Base-by-base conservation (phyloP, 306 rosid species). In the Macrotyloma uniflorum region DNA sequence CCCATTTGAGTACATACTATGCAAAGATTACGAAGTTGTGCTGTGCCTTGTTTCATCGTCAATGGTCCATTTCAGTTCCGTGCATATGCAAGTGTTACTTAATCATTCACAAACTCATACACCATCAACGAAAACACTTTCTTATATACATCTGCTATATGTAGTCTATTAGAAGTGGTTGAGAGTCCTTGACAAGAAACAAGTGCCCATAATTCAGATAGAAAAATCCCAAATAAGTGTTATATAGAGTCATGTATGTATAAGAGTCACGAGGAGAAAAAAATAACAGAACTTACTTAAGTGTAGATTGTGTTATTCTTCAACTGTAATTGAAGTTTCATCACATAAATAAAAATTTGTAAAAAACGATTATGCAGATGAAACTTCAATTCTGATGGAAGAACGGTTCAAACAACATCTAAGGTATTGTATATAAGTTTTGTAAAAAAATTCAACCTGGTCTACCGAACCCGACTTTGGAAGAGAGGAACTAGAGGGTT, bases 361-460 rank as follows among this genome's bases (percentile, higher is more conserved):
- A 23, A 3, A 12, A 57, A 24, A 12, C 0, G 5, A 23, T 12
- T 57, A 24, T 57, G 4, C 18, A 14, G 5, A 9, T 28, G 40
- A 59, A 30, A 26, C 16, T 57, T 28, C 18, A 24, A 54, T 24
- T 23, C 9, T 11, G 14, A 11, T 22, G 26, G 15, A 22, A 20
- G 12, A 20, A 20, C 6, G 4, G 15, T 20, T 20, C 13, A 53
- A 20, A 9, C 28, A 53, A 19, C 30, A 54, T 12, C 2, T 1
- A 55, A 55, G 33, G 3, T 10, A 20, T 3, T 7, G 24, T 23
- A 55, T 23, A 4, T 11, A 55, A 23, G 63, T 23, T 55, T 1
- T 55, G 8, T 23, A 15, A 66, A 12, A 22, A 28, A 6, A 16
- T 73, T 36, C 43, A 58, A 91, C 98, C 96, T 94, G 96, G 78